phyloP scores from a whole-genome alignment of 2,329 filamentous ascomycete species.

The Orbilia brochopaga region DNA sequence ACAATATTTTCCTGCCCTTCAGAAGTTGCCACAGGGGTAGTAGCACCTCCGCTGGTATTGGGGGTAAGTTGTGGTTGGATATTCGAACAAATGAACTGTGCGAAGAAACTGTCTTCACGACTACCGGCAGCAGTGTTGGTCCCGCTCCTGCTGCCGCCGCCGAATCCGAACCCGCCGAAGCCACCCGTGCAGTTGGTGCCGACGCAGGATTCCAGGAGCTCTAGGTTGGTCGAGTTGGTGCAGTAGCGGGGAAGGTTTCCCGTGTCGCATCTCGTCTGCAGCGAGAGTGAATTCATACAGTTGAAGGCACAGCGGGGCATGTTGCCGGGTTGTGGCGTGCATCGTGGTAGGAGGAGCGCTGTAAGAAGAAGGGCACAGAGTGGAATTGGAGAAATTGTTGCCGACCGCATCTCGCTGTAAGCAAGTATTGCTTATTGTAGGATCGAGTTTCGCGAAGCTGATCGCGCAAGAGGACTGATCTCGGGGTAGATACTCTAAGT shows the following conservation, averaged over 20 bases:
- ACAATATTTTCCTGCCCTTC: too few species aligned
- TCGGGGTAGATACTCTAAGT: too few species aligned
- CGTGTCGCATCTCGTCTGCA: constrained; percentile 23
- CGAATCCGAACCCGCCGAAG: constrained; percentile 17
- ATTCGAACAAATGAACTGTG: constrained; percentile 23
- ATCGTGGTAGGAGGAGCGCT: not conserved
- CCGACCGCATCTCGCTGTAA: too few species aligned
- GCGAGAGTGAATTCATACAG: constrained; percentile 26
- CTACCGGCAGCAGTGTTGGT: not conserved
- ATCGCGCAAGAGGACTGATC: not conserved
- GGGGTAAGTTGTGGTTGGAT: not conserved
- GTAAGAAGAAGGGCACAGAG: not conserved
- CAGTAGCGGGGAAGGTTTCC: constrained; percentile 41
- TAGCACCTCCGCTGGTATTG: not conserved
- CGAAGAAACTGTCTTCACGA: constrained; percentile 7
- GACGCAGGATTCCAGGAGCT: constrained; percentile 24
- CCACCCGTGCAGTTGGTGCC: constrained; percentile 22
- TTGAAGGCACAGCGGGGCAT: constrained; percentile 27
- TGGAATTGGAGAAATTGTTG: not conserved
- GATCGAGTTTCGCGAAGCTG: too few species aligned
- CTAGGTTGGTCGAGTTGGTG: constrained; percentile 31
- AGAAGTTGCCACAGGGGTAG: not conserved
- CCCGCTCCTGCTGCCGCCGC: not conserved
- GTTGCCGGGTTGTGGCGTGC: constrained; percentile 15
- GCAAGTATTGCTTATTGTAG: too few species aligned